These are phyloP conservation scores for Daldinia caldariorum DNA, from an alignment of 495 filamentous ascomycete genomes.

Conservation along the genomic window DNA sequence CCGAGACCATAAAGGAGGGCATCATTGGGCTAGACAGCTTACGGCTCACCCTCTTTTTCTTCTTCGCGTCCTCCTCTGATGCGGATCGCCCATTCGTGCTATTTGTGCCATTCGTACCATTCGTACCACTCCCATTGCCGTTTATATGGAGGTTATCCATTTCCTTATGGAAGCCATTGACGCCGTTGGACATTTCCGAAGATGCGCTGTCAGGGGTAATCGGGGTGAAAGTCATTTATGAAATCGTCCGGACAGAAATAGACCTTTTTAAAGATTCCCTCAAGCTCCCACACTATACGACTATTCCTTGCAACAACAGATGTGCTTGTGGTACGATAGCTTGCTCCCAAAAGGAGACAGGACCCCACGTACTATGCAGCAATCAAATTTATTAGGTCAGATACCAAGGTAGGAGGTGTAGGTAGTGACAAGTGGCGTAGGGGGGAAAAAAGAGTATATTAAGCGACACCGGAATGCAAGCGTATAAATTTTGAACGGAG, in stretches of 20 bases:
- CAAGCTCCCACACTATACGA: conserved; percentile 10
- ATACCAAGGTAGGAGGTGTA: neutral
- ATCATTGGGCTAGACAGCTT: conserved; percentile 69
- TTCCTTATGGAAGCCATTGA: conserved; percentile 44
- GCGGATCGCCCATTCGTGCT: conserved; percentile 35
- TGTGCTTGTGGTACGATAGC: conserved; percentile 3
- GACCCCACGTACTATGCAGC: conserved; percentile 26
- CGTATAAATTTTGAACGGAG: neutral
- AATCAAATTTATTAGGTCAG: conserved; percentile 12
- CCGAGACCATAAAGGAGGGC: conserved; percentile 96
- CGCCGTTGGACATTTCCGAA: conserved; percentile 48
- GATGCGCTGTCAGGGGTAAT: conserved; percentile 32
- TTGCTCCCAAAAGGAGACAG: neutral
- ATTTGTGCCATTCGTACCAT: conserved; percentile 13
- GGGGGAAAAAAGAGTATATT: neutral
- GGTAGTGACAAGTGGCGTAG: neutral
- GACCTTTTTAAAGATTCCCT: neutral
- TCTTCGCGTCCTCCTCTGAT: conserved; percentile 35
- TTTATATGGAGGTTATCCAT: conserved; percentile 40
- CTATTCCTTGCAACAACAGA: conserved; percentile 2
- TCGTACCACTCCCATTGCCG: conserved; percentile 19
- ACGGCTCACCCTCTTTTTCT: conserved; percentile 52
- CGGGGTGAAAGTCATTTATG: conserved; percentile 34
- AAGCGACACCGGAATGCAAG: conserved; percentile 2
- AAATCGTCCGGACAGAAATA: neutral